Base-by-base conservation (phyloP, 805 yeast species). In the Danielozyma ontarioensis region DNA sequence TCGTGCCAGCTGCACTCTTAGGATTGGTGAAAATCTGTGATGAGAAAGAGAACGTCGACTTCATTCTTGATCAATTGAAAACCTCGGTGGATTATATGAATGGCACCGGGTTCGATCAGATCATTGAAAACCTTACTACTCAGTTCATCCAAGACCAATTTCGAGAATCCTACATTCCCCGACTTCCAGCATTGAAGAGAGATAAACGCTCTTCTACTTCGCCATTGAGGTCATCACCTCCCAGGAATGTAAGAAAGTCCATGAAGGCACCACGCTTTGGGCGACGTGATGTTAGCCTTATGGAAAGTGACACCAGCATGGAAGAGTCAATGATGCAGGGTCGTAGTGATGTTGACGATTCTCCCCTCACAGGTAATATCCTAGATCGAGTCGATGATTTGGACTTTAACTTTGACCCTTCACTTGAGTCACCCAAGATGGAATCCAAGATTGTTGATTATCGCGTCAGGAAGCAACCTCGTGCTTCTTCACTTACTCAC, bases 51-150 rank as follows among this genome's bases (percentile, higher is more conserved):
- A 4, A 5, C 15, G 22, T 19, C 25, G 11, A 23, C 13, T 6
- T 4, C 12, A 13, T 23, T 5, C 10, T 23, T 5, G 25, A n/a
- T 5, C 13, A 23, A 6, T 4, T 23, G 6, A 5, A 5, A 5
- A 10, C 11, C 5, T 23, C 31, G 8, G 32, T 56, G 10, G 58
- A 57, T 28, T 36, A 33, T 17, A 41, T 60, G 30, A 45, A 53
- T 6, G 52, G 55, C 39, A 62, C 65, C 10, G 68, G 61, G 26
- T 64, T 49, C 42, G 71, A 64, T 34, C 30, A 51, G 10, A 55
- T 54, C 2, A 36, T 64, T 3, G 70, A 65, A 27, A 44, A 44
- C 13, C 37, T 42, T 18, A 47, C 66, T 0, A 45, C 63, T 4
- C 32, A 25, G 3, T 63, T 59, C 37, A 48, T 62, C 49, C 54